Conservation (phyloP, 768 basidiomycete species). For the Nidularia pulvinata region DNA sequence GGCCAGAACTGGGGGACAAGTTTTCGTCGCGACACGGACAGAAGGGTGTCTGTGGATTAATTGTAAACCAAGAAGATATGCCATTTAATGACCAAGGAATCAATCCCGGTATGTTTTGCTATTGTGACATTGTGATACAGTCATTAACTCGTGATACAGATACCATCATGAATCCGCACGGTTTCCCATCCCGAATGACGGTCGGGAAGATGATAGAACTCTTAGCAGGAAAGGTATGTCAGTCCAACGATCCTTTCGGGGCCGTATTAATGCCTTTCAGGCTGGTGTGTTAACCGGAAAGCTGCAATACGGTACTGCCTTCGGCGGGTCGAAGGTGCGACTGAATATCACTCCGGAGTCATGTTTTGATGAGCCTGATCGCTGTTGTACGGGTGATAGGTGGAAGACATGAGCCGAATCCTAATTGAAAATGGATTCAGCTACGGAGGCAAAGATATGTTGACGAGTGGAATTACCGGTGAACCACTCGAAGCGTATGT, state of each 20-base stretch:
- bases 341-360: background rate
- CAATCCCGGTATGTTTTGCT: conserved; percentile 64
- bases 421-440: conserved; percentile 95
- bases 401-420: conserved; percentile 98
- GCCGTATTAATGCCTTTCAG: conserved; percentile 28
- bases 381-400: conserved; percentile 37
- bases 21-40: conserved; percentile 98
- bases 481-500: conserved; percentile 97
- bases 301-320: conserved; percentile 93
- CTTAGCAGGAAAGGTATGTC: conserved; percentile 84
- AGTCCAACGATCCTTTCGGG: background rate
- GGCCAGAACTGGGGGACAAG: conserved; percentile 98
- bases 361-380: background rate
- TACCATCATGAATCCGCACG: conserved; percentile 99
- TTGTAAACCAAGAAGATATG: conserved; percentile 99
- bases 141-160: conserved; percentile 35
- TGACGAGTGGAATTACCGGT: conserved; percentile 97
- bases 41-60: conserved; percentile 98
- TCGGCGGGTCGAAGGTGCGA: conserved; percentile 93
- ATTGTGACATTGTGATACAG: background rate
- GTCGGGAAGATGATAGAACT: conserved; percentile 99
- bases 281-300: conserved; percentile 91
- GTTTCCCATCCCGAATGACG: conserved; percentile 99
- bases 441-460: conserved; percentile 99
- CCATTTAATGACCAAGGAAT: conserved; percentile 99